A percentile compares a stretch with the other conserved stretches of the same genome.
phyloP scores from a whole-genome alignment of 1,139 yeast genomes.

The Taiozyma sp. region DNA sequence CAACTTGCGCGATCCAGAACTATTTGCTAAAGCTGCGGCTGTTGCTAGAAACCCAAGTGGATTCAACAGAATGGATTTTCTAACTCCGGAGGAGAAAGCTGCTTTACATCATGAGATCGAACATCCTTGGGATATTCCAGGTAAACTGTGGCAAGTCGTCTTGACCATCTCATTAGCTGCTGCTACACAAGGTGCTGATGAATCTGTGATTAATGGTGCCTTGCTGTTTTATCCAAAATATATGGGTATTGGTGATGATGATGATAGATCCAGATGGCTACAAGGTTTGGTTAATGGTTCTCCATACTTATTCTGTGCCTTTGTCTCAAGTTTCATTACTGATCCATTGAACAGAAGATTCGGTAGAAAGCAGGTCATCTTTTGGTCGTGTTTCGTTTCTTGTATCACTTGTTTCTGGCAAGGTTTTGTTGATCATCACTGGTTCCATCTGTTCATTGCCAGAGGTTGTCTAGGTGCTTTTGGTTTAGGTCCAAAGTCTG shows the following conservation, averaged over 20 bases:
- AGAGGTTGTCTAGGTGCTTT: slow-evolving; percentile 63
- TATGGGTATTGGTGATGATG: slow-evolving; percentile 45
- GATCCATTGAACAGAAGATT: slow-evolving; percentile 59
- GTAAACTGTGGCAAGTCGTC: slow-evolving; percentile 54
- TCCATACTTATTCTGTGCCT: slow-evolving; percentile 74
- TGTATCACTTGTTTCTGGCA: slow-evolving; percentile 73
- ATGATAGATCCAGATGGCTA: slow-evolving; percentile 57
- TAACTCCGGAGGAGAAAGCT: slow-evolving; percentile 54
- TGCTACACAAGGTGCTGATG: slow-evolving; percentile 92
- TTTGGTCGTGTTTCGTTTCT: slow-evolving; percentile 59
- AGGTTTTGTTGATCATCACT: slow-evolving; percentile 55
- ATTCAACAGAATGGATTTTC: slow-evolving; percentile 53
- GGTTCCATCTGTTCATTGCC: slow-evolving; percentile 77
- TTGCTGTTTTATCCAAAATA: slow-evolving; percentile 59
- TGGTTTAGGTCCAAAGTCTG: slow-evolving; percentile 77
- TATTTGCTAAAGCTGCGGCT: slow-evolving; percentile 72
- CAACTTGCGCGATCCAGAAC: slow-evolving; percentile 53
- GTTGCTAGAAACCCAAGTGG: slow-evolving; percentile 63
- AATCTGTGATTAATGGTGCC: slow-evolving; percentile 84
- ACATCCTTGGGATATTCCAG: slow-evolving; percentile 52
- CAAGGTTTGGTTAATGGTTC: slow-evolving; percentile 77
- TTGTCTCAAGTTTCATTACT: slow-evolving; percentile 68
- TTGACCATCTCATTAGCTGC: slow-evolving; percentile 85
- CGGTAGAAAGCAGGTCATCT: slow-evolving; percentile 75
- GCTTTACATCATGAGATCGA: slow-evolving; percentile 47